Conservation (phyloP, 2,329 filamentous ascomycete genomes). For the Taxawa tesnikishii region DNA sequence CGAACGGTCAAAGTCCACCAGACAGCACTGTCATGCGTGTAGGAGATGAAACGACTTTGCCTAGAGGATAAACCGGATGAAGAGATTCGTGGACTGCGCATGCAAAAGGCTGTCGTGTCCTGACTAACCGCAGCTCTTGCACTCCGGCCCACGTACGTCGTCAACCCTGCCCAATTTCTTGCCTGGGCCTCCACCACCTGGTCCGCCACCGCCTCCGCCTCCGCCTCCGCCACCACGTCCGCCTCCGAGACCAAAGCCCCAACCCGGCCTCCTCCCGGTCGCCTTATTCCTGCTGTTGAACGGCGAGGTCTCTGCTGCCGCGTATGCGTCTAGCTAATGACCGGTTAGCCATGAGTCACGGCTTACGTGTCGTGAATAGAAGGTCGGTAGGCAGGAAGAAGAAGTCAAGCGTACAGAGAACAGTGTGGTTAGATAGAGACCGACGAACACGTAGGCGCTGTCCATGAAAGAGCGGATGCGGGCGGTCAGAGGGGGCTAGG, state of each 20-base stretch:
- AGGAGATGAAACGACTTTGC: too few species aligned
- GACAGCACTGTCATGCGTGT: too few species aligned
- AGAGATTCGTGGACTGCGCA: too few species aligned
- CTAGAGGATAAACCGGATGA: too few species aligned
- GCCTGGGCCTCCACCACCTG: constrained; percentile 32
- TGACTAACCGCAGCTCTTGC: constrained; percentile 5
- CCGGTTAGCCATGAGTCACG: too few species aligned
- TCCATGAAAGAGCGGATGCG: constrained; percentile 29
- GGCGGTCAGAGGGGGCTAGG: constrained; percentile 33
- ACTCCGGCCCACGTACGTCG: constrained; percentile 8
- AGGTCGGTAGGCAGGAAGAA: background rate
- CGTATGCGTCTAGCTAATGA: constrained; percentile 31
- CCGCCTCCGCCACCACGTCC: constrained; percentile 17
- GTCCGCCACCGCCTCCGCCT: constrained; percentile 16
- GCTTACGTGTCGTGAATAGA: constrained; percentile 1
- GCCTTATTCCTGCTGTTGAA: constrained; percentile 29
- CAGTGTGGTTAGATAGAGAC: constrained; percentile 35
- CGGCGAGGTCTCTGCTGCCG: constrained; percentile 29
- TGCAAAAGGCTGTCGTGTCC: too few species aligned
- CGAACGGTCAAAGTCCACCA: too few species aligned
- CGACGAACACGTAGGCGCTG: constrained; percentile 32
- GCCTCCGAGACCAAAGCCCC: constrained; percentile 12
- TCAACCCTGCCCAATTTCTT: constrained; percentile 41
- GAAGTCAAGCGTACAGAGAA: constrained; percentile 27
- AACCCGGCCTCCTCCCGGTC: constrained; percentile 2